Conservation (phyloP, 1,139 yeast genomes). For the Pichiaceae sp. region DNA sequence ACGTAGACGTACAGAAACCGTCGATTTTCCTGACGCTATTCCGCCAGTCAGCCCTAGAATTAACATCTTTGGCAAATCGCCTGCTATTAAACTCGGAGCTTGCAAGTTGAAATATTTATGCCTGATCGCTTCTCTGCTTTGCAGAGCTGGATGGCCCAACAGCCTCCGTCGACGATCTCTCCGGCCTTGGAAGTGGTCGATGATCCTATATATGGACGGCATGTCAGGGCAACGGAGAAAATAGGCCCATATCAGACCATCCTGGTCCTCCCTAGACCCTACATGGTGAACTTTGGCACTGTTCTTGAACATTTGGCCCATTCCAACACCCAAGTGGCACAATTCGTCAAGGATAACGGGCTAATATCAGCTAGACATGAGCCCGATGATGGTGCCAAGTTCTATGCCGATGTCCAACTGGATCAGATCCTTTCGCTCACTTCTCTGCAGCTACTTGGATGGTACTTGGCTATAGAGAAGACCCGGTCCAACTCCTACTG, state of each 20-base stretch:
- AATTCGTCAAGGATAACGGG: conserved; percentile 7
- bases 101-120: too few relatives aligned
- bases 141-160: not conserved
- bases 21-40: conserved; percentile 91
- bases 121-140: conserved; percentile 17
- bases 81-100: too few relatives aligned
- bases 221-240: not conserved
- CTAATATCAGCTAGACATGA: not conserved
- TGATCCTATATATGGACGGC: not conserved
- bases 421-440: conserved; percentile 29
- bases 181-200: not conserved
- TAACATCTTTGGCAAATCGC: too few relatives aligned
- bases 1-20: conserved; percentile 59
- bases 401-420: conserved; percentile 28
- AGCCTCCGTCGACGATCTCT: not conserved
- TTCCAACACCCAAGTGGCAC: conserved; percentile 9
- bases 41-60: conserved; percentile 94
- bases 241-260: not conserved
- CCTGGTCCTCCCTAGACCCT: conserved; percentile 10
- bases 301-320: conserved; percentile 26
- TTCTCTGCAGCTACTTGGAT: conserved; percentile 40
- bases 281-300: conserved; percentile 53
- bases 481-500: conserved; percentile 42
- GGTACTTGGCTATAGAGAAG: conserved; percentile 42
- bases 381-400: conserved; percentile 1